Base-by-base conservation (phyloP, 352 stramenopile genomes). In the Pythium monospermum region DNA sequence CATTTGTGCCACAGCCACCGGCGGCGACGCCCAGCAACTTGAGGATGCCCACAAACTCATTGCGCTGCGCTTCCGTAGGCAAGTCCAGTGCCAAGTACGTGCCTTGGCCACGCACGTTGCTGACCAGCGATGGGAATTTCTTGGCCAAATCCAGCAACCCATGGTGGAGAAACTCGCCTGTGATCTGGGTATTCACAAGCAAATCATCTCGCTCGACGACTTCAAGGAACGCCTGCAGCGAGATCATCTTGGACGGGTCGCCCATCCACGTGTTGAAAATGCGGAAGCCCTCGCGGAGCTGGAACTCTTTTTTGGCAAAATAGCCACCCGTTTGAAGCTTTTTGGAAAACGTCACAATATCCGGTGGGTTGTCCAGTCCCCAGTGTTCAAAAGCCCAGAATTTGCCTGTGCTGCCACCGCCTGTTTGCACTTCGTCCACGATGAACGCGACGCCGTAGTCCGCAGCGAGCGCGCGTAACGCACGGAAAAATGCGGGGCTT, bases 201-300 rank as follows among this genome's bases (percentile, higher is more conserved):
- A 93, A 53, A 3, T 64, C 48, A 46, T 88, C 75, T 21, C 58
- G 59, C 23, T 82, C 70, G 13, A 93, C 43, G 7, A 79, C 72
- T 6, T 90, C 72, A 8, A 93, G 58, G 45, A 91, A 84, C 21
- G 76, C 77, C 49, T 93, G 71, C 3, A 90, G 61, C 25, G 75
- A 73, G 49, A 93, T 86, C 76, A 91, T 87, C 62, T 93, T 93
- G 28, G 78, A 71, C 18, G 82, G 82, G 53, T 93, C 82, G 39
- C 82, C 82, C 82, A 93, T 93, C 82, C 82, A 93, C 48, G 82
- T 93, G 68, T 93, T 93, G 64, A 93, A 93, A 35, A 91, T 91
- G 36, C 82, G 82, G 54, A 87, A 93, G 6, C 73, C 71, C 43
- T 93, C 79, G 26, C 53, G 57, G 11, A 86, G 50, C 18, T 77